These are phyloP conservation scores for Hypoxylon sp. DNA, from an alignment of 2,329 filamentous ascomycete genomes.

Conservation along the genomic window DNA sequence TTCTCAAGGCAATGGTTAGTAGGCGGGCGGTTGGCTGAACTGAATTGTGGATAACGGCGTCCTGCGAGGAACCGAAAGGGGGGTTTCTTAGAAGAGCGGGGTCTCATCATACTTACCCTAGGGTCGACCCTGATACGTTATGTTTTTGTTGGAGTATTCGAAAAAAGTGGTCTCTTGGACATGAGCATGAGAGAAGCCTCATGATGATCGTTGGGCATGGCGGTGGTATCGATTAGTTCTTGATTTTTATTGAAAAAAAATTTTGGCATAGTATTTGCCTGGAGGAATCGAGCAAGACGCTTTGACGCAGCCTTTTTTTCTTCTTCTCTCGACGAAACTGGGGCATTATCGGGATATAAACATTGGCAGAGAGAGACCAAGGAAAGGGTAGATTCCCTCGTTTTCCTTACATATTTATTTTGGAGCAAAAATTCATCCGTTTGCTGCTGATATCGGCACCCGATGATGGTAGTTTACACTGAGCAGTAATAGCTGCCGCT, in stretches of 20 bases:
- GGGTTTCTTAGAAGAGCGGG: neutral
- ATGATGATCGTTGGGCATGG: slow-evolving; percentile 20
- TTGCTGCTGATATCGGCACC: neutral
- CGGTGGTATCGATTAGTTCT: slow-evolving; percentile 21
- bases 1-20: too few species aligned
- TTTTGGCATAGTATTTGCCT: neutral
- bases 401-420: slow-evolving; percentile 3
- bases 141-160: slow-evolving; percentile 15
- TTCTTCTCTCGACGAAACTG: neutral
- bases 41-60: slow-evolving; percentile 15
- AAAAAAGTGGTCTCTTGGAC: slow-evolving; percentile 20
- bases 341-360: slow-evolving; percentile 5
- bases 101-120: neutral
- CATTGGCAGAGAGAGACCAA: slow-evolving; percentile 4
- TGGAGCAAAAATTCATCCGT: neutral
- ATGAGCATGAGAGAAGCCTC: slow-evolving; percentile 17
- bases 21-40: slow-evolving; percentile 16
- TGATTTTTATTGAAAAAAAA: neutral
- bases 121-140: neutral
- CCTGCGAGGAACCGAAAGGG: slow-evolving; percentile 17
- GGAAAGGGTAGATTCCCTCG: slow-evolving; percentile 25
- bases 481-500: neutral
- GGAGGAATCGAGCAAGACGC: neutral
- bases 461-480: neutral
- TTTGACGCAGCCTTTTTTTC: slow-evolving; percentile 15